Evolutionary conservation across 2,329 filamentous ascomycete species (phyloP).

Genomic region (Exophiala xenobiotica): DNA sequence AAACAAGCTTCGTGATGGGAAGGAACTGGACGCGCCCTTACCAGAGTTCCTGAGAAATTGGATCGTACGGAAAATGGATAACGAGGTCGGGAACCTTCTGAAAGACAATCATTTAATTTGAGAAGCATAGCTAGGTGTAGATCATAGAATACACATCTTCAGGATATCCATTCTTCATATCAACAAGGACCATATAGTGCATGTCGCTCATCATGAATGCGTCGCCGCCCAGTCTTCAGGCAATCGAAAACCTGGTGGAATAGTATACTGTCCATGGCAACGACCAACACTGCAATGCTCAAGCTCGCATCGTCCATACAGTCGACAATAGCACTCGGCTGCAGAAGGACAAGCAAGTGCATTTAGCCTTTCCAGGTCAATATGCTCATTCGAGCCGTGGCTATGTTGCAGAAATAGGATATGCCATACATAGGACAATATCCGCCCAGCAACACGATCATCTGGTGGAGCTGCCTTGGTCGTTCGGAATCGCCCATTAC

Average conservation of each 20-base stretch:
- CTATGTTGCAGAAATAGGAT: constrained; percentile 44
- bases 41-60: constrained; percentile 10
- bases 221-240: constrained; percentile 38
- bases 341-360: constrained; percentile 39
- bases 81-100: constrained; percentile 16
- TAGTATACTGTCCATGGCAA: constrained; percentile 42
- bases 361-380: constrained; percentile 42
- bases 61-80: constrained; percentile 10
- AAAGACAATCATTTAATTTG: constrained; percentile 10
- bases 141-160: too few relatives aligned
- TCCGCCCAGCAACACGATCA: constrained; percentile 46
- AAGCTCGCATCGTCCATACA: constrained; percentile 45
- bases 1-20: constrained; percentile 10
- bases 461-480: constrained; percentile 39
- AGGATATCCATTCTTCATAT: too few relatives aligned
- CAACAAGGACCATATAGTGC: too few relatives aligned
- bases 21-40: constrained; percentile 6
- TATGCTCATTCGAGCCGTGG: constrained; percentile 12
- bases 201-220: constrained; percentile 23
- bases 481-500: not conserved
- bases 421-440: constrained; percentile 53
- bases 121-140: too few relatives aligned
- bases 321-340: constrained; percentile 45
- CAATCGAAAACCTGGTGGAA: constrained; percentile 40
- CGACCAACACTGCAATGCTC: constrained; percentile 35